These are phyloP conservation scores for Chalaropsis ovoidea DNA, from an alignment of 2,329 filamentous ascomycete genomes.

Conservation along the genomic window DNA sequence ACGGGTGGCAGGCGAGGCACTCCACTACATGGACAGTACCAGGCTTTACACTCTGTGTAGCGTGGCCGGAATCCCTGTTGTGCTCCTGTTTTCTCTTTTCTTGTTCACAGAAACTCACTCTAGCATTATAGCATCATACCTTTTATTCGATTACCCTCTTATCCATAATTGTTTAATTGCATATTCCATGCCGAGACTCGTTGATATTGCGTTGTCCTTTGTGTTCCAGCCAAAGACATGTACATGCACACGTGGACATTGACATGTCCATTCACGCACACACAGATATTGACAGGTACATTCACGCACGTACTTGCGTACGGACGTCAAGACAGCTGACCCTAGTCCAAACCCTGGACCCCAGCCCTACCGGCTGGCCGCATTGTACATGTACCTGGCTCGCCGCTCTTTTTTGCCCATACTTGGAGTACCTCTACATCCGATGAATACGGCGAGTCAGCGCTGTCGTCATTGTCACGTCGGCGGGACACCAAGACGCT, in stretches of 20 bases:
- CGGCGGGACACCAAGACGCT: too few relatives aligned
- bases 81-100: neutral
- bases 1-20: neutral
- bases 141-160: neutral
- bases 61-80: neutral
- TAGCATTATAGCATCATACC: conserved; percentile 15
- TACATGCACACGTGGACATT: neutral
- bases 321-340: neutral
- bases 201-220: too few relatives aligned
- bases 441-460: neutral
- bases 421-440: neutral
- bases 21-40: neutral
- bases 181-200: too few relatives aligned
- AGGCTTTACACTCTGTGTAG: neutral
- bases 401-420: neutral
- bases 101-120: neutral
- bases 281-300: neutral
- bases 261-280: too few relatives aligned
- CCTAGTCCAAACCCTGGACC: conserved; percentile 6
- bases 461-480: too few relatives aligned
- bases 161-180: neutral
- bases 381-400: neutral
- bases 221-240: too few relatives aligned
- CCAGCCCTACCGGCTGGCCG: neutral
- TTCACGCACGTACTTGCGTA: too few relatives aligned